Base-by-base conservation (phyloP, 352 stramenopile species). In the Bremia lactucae region DNA sequence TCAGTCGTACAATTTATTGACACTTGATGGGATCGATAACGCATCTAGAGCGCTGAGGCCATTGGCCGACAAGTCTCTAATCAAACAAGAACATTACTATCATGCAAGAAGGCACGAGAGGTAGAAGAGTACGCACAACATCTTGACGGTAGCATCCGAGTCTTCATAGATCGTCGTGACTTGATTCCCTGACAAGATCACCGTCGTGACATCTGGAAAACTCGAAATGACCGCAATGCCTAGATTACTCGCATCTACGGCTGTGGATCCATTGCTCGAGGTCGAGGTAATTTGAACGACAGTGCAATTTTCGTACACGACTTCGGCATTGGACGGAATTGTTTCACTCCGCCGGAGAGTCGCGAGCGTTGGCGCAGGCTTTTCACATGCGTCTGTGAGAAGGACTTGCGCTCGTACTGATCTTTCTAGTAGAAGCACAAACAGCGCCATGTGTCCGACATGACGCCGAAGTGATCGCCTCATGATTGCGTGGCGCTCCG, bases 301-400 rank as follows among this genome's bases (percentile, higher is more conserved):
- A 8, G 43, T 53, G 48, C 57, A 66, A 21, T 66, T 66, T 34
- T 35, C 45, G 37, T 56, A 66, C 28, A 66, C 47, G 14, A 66
- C 48, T 13, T 66, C 57, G 0, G 57, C 57, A 14, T 50, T 49
- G 1, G 57, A 51, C 9, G 38, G 2, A 4, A n/a, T 24, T 13
- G 31, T 29, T 0, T 42, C 31, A n/a, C 36, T 62, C 25, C 45
- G 40, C 37, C 47, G 42, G 25, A 66, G 39, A 0, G 47, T 62
- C 13, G 39, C 50, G 11, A 59, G 43, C 26, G 42, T 59, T 36
- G 57, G 57, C 7, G 53, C 53, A 46, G 46, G 51, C 33, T 51
- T 41, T 25, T 55, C 37, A 23, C 56, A 65, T 23, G 37, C 38
- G 22, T 45, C 37, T 13, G 45, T 49, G 6, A 46, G 6, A 19